Conservation (phyloP, 2,329 filamentous ascomycete genomes). For the Diplodia intermedia region DNA sequence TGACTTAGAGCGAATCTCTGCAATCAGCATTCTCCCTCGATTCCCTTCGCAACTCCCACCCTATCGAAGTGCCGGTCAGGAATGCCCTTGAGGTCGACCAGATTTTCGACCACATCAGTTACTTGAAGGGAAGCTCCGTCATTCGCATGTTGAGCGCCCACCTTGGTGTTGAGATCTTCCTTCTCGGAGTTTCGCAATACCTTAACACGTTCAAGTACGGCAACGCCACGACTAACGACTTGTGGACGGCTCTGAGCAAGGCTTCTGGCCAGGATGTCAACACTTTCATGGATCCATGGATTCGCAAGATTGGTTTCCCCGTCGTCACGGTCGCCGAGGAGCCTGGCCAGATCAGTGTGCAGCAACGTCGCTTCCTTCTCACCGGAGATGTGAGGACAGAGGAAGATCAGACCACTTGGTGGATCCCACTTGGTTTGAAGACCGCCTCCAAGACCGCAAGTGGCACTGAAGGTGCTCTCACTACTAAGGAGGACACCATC, state of each 20-base stretch:
- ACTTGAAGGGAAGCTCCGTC: constrained; percentile 93
- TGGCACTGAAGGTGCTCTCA: constrained; percentile 71
- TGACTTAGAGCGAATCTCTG: constrained; percentile 78
- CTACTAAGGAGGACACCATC: constrained; percentile 77
- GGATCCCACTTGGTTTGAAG: constrained; percentile 88
- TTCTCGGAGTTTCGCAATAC: constrained; percentile 89
- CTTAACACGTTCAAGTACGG: constrained; percentile 86
- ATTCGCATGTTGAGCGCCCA: constrained; percentile 96
- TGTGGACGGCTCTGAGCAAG: constrained; percentile 88
- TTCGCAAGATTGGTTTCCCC: constrained; percentile 93
- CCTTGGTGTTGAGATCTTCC: constrained; percentile 84
- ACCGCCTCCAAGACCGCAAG: constrained; percentile 69
- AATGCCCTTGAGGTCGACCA: constrained; percentile 97
- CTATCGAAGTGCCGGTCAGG: constrained; percentile 92
- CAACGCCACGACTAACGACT: constrained; percentile 87
- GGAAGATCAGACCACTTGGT: constrained; percentile 93
- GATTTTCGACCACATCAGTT: constrained; percentile 96
- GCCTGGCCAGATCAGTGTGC: constrained; percentile 78
- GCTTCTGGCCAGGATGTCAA: constrained; percentile 88
- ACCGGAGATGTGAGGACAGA: constrained; percentile 89
- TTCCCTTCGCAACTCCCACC: constrained; percentile 87
- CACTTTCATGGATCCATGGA: constrained; percentile 91
- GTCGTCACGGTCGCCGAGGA: constrained; percentile 86
- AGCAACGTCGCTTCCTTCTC: constrained; percentile 88
- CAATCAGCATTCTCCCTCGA: constrained; percentile 91